Percentiles rank a stretch among this genome's conserved stretches.
Conservation (phyloP, 129 eudicot species). For the Gnaphalium uliginosum region DNA sequence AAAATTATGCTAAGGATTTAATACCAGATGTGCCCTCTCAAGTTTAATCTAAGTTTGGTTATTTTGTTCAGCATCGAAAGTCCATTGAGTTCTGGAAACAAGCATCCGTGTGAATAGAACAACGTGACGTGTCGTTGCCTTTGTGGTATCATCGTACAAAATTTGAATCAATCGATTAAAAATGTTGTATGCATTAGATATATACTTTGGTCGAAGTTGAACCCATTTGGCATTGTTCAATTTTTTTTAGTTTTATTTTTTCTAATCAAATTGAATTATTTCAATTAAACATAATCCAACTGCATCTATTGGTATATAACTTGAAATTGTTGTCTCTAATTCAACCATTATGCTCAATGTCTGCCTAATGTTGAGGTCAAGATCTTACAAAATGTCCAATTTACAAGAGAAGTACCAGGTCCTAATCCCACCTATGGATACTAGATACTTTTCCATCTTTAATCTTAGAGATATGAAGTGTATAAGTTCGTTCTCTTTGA, state of each 20-base stretch:
- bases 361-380: no score
- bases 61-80: slow-evolving; percentile 65
- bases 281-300: neutral
- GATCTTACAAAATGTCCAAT: no score
- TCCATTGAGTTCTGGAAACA: slow-evolving; percentile 64
- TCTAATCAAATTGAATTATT: no score
- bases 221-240: neutral
- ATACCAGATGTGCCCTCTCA: neutral
- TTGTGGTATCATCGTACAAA: neutral
- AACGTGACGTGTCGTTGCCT: neutral
- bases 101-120: slow-evolving; percentile 40
- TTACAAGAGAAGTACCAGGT: no score
- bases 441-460: no score
- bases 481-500: no score
- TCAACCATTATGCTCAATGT: no score
- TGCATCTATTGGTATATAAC: no score
- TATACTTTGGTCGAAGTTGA: neutral
- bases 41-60: slow-evolving; percentile 3
- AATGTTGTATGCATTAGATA: neutral
- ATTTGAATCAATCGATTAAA: neutral
- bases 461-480: no score
- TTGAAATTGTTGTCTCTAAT: no score
- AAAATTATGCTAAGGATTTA: neutral
- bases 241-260: no score
- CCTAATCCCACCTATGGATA: no score